Percentiles rank a stretch among this genome's conserved stretches.
Conservation (phyloP, 169 alveolate species). For the Plasmodium gallinaceum region DNA sequence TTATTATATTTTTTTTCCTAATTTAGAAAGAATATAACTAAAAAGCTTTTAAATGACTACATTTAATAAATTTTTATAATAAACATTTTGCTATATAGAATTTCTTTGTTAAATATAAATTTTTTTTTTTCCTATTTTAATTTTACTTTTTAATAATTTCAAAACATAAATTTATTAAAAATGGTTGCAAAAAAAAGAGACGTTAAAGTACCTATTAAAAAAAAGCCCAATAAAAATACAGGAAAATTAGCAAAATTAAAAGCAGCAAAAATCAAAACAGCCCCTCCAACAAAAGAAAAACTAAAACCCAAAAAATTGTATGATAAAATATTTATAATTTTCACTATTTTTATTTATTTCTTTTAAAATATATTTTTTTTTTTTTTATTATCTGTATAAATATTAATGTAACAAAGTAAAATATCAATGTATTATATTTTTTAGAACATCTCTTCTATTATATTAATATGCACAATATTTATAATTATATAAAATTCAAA, state of each 20-base stretch:
- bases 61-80: too few species aligned
- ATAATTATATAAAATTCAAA: too few species aligned
- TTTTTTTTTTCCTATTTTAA: too few species aligned
- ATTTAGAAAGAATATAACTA: too few species aligned
- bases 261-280: constrained; percentile 10
- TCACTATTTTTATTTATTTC: not conserved
- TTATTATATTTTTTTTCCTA: too few species aligned
- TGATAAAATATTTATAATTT: not conserved
- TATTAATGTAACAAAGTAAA: not conserved
- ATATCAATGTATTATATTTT: not conserved
- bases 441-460: too few species aligned
- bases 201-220: constrained; percentile 25
- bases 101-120: too few species aligned
- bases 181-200: constrained; percentile 60
- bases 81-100: too few species aligned
- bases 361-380: too few species aligned
- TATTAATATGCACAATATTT: too few species aligned
- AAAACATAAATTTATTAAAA: not conserved
- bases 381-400: not conserved
- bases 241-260: constrained; percentile 36
- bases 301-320: constrained; percentile 60
- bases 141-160: too few species aligned
- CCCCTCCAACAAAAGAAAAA: not conserved
- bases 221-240: constrained; percentile 8
- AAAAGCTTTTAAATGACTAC: too few species aligned